A percentile compares a stretch with the other conserved stretches of the same genome.
phyloP scores from a whole-genome alignment of 1,139 yeast genomes.

The Blastobotrys petasosporus region DNA sequence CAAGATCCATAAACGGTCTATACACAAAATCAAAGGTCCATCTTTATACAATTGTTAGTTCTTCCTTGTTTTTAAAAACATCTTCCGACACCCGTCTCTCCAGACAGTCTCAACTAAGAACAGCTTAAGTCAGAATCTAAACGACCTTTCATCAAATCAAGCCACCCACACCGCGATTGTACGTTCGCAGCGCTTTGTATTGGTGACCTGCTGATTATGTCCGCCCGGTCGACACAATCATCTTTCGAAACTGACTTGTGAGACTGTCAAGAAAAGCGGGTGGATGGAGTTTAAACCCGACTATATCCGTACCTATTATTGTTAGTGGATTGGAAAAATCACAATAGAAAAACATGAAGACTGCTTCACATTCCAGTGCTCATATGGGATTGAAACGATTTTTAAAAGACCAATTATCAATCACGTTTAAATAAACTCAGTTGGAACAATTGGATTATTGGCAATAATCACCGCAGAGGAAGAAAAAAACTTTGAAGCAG shows the following conservation, averaged over 20 bases:
- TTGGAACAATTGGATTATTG: conserved; percentile 32
- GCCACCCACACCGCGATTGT: conserved; percentile 26
- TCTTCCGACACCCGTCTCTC: too few relatives aligned
- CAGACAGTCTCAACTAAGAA: too few relatives aligned
- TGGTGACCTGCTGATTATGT: conserved; percentile 21
- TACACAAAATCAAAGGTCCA: too few relatives aligned
- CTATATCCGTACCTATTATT: too few relatives aligned
- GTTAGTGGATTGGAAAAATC: too few relatives aligned
- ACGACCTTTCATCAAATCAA: conserved; percentile 28
- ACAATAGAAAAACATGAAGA: background rate
- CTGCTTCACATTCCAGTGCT: conserved; percentile 16
- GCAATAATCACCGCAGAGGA: conserved; percentile 23
- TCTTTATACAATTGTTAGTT: too few relatives aligned
- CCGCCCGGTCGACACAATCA: conserved; percentile 35
- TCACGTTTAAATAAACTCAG: conserved; percentile 18
- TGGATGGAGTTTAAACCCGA: too few relatives aligned
- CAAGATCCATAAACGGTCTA: too few relatives aligned
- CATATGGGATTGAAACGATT: conserved; percentile 29
- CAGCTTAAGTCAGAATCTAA: background rate
- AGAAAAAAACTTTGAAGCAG: too few relatives aligned
- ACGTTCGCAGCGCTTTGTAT: conserved; percentile 18
- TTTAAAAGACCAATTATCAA: conserved; percentile 22
- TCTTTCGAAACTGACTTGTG: conserved; percentile 12
- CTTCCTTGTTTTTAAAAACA: too few relatives aligned
- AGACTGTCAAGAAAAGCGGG: too few relatives aligned